Conservation (phyloP, 352 stramenopile species). For the Globisporangium mamillatum region DNA sequence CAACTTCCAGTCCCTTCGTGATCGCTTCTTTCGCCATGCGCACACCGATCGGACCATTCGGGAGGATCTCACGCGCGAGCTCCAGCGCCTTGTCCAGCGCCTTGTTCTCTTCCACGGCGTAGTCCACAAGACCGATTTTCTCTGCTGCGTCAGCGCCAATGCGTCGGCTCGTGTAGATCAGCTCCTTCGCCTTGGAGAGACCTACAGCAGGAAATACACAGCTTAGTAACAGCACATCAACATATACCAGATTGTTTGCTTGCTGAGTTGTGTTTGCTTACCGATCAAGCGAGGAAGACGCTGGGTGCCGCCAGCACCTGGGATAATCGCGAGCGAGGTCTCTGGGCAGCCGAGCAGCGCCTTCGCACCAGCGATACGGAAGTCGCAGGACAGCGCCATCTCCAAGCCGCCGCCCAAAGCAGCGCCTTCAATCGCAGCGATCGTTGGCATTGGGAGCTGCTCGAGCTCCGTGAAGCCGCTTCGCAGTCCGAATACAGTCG, state of each 20-base stretch:
- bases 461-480: conserved; percentile 84
- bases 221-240: neutral
- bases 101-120: conserved; percentile 67
- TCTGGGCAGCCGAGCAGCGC: conserved; percentile 89
- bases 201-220: conserved; percentile 22
- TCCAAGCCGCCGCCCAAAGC: conserved; percentile 91
- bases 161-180: conserved; percentile 92
- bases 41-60: conserved; percentile 90
- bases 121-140: conserved; percentile 88
- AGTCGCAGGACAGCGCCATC: conserved; percentile 90
- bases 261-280: conserved; percentile 9
- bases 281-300: conserved; percentile 90
- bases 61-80: conserved; percentile 88
- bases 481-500: conserved; percentile 72
- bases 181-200: conserved; percentile 91
- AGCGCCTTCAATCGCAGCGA: conserved; percentile 90
- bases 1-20: conserved; percentile 74
- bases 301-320: conserved; percentile 91
- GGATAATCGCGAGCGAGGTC: conserved; percentile 92
- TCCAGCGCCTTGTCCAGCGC: conserved; percentile 75
- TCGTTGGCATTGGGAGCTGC: conserved; percentile 90
- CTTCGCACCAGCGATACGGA: conserved; percentile 86
- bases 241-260: neutral
- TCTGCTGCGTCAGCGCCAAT: conserved; percentile 72
- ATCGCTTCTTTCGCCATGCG: conserved; percentile 49